Conservation (phyloP, 768 basidiomycete species). For the Psilocybe azurescens region DNA sequence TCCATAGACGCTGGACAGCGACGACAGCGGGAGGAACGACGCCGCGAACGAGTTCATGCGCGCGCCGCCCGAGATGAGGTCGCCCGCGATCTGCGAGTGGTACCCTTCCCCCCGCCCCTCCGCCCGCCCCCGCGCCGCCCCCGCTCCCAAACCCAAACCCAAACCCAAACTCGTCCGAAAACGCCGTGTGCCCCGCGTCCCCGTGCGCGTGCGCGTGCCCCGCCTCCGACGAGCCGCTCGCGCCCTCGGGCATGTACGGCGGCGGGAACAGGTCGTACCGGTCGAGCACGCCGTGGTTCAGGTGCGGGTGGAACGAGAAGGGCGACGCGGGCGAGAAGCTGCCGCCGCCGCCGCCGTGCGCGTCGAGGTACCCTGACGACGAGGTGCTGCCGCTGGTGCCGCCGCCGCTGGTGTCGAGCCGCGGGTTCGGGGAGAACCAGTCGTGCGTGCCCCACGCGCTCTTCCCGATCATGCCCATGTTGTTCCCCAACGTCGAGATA, state of each 20-base stretch:
- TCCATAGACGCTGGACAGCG: background rate
- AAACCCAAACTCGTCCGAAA: slow-evolving; percentile 17
- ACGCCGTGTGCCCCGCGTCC: slow-evolving; percentile 55
- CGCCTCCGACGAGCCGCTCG: slow-evolving; percentile 69
- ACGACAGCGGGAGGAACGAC: slow-evolving; percentile 8
- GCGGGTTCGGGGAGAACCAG: slow-evolving; percentile 84
- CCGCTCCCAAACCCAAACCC: no score
- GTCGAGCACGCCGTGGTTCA: slow-evolving; percentile 74
- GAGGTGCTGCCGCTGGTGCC: slow-evolving; percentile 14
- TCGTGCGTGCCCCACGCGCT: slow-evolving; percentile 85
- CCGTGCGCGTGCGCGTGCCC: slow-evolving; percentile 65
- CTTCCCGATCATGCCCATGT: slow-evolving; percentile 74
- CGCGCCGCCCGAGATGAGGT: slow-evolving; percentile 81
- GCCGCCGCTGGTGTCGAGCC: slow-evolving; percentile 63
- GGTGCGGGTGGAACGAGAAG: slow-evolving; percentile 28
- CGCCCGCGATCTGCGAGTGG: slow-evolving; percentile 83
- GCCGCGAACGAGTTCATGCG: slow-evolving; percentile 24
- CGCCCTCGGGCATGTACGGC: slow-evolving; percentile 51
- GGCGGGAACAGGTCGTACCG: slow-evolving; percentile 83
- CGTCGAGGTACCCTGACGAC: slow-evolving; percentile 52
- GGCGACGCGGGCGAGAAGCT: slow-evolving; percentile 33
- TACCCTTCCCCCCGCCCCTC: slow-evolving; percentile 57
- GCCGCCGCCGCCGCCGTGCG: slow-evolving; percentile 41
- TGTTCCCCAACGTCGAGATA: slow-evolving; percentile 21
- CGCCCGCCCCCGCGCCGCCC: slow-evolving; percentile 14